A percentile compares a stretch with the other conserved stretches of the same genome.
Conservation (phyloP, 2,329 filamentous ascomycete species). For the Nectriaceae sp. region DNA sequence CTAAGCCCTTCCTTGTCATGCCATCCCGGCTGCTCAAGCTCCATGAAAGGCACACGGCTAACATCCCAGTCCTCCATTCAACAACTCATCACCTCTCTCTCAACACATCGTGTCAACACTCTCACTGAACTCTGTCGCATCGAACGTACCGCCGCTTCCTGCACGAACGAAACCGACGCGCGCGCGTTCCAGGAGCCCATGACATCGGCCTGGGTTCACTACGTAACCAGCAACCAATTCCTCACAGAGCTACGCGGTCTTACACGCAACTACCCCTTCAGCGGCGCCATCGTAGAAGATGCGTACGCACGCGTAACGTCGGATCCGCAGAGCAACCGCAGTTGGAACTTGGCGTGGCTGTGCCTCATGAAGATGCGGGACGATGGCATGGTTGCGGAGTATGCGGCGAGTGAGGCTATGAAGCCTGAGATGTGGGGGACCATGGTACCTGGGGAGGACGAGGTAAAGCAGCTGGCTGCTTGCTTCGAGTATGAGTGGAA, state of each 20-base stretch:
- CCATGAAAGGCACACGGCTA: slow-evolving; percentile 53
- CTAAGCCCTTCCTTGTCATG: slow-evolving; percentile 29
- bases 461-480: slow-evolving; percentile 58
- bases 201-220: slow-evolving; percentile 71
- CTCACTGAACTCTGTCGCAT: slow-evolving; percentile 72
- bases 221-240: slow-evolving; percentile 70
- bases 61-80: slow-evolving; percentile 52
- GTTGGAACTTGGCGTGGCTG: slow-evolving; percentile 78
- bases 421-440: slow-evolving; percentile 72
- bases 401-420: slow-evolving; percentile 61
- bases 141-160: slow-evolving; percentile 63
- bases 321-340: slow-evolving; percentile 67
- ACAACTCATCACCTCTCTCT: slow-evolving; percentile 64
- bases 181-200: slow-evolving; percentile 62
- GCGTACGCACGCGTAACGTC: slow-evolving; percentile 63
- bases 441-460: slow-evolving; percentile 53
- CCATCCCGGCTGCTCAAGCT: too few relatives aligned
- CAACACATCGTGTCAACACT: slow-evolving; percentile 71
- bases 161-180: slow-evolving; percentile 60
- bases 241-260: slow-evolving; percentile 69
- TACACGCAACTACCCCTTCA: slow-evolving; percentile 68
- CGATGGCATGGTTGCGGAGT: slow-evolving; percentile 61
- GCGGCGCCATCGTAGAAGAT: slow-evolving; percentile 64
- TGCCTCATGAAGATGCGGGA: slow-evolving; percentile 66
- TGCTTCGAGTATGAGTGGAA: slow-evolving; percentile 71